These are phyloP conservation scores for Aspergillus diversus DNA, from an alignment of 495 filamentous ascomycete species.

Conservation along the genomic window DNA sequence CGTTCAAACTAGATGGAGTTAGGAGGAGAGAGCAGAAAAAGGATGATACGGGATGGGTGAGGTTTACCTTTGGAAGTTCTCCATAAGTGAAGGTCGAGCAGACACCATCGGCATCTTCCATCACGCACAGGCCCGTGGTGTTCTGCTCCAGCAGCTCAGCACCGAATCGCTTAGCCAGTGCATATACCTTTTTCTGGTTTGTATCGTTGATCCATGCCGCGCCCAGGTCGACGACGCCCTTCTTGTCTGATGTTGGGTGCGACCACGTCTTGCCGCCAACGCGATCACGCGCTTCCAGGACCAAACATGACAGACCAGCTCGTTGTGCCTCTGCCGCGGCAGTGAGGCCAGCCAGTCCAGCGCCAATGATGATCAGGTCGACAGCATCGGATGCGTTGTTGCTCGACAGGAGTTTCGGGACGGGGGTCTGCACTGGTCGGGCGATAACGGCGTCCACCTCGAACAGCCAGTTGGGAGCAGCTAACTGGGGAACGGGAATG, in stretches of 20 bases:
- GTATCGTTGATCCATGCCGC: constrained; percentile 59
- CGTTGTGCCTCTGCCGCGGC: constrained; percentile 46
- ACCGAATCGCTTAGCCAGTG: constrained; percentile 36
- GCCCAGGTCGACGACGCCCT: constrained; percentile 40
- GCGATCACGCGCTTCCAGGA: constrained; percentile 54
- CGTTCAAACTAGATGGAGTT: constrained; percentile 14
- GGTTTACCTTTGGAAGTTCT: constrained; percentile 31
- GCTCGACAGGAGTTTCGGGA: background rate
- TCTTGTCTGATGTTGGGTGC: constrained; percentile 25
- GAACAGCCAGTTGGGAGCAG: constrained; percentile 33
- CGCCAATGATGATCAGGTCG: constrained; percentile 56
- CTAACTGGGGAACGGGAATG: constrained; percentile 35
- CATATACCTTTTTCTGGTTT: constrained; percentile 46
- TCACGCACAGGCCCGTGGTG: constrained; percentile 35
- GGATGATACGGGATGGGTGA: background rate
- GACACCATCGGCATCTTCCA: constrained; percentile 37
- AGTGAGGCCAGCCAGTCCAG: constrained; percentile 51
- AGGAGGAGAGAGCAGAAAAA: background rate
- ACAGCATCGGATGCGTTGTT: background rate
- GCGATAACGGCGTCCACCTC: constrained; percentile 43
- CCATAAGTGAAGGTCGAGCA: constrained; percentile 33
- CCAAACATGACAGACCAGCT: constrained; percentile 42
- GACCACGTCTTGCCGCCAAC: constrained; percentile 56
- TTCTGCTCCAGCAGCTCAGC: constrained; percentile 50
- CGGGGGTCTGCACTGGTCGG: constrained; percentile 10